Evolutionary conservation across 305 asterid species (phyloP), one percentile per base, ranked within the genome.

Genomic region (Rubia tinctorum): DNA sequence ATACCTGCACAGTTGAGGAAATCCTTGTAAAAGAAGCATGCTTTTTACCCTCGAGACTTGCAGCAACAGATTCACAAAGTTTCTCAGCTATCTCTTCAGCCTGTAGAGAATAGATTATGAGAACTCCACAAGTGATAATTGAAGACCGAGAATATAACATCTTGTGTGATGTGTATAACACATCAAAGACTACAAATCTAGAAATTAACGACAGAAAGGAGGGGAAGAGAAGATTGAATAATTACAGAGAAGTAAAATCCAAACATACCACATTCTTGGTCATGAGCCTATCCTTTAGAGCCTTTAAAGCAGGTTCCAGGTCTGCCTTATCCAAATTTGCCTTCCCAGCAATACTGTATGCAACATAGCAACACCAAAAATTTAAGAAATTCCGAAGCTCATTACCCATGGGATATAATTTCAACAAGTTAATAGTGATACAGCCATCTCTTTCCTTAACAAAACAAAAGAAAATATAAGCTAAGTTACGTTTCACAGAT

Each of bases 51-150:
- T 87, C 98, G 25, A 94, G 92, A 78, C 99, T 91, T 82, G 91
- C 95, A 23, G 97, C 91, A 44, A 94, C 99, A 8, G 99, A 94
- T 77, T 92, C 96, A 83, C 97, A 94, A 42, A 94, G 95, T 80
- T 94, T 91, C 80, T 90, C 97, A 73, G 98, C 97, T 80, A 94
- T 94, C 84, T 94, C 99, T 80, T 94, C 98, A 10, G 98, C 99
- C 99, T 94, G 87, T 71, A 73, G 15, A 43, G 13, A 65, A 80
- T 45, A 15, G 47, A 60, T 42, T 23, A 59, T 45, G 20, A 39
- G 53, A 66, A 42, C 20, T 49, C 34, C 27, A 42, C 9, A 8
- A 67, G 58, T 23, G 17, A 3, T 59, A 66, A 15, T 45, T 30
- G 27, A 13, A 14, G 27, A 40, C 10, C 7, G 9, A 25, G 43